phyloP scores from a whole-genome alignment of 306 rosid genomes.

The Medicago lupulina region DNA sequence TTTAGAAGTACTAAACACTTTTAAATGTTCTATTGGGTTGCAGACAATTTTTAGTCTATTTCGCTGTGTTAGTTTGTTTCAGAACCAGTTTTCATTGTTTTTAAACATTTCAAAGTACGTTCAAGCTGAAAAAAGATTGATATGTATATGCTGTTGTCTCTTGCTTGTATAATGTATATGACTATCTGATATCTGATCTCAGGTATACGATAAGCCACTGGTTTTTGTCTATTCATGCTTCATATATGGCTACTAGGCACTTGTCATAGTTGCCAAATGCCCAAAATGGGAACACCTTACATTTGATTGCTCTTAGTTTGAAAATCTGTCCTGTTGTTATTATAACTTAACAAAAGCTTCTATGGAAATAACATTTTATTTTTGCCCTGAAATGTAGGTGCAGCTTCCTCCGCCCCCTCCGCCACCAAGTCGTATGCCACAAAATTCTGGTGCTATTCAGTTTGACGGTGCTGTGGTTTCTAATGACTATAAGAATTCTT shows the following conservation, averaged over 20 bases:
- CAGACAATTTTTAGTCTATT: slow-evolving; percentile 2
- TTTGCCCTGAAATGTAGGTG: slow-evolving; percentile 56
- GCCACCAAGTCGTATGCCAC: slow-evolving; percentile 77
- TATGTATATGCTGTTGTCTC: slow-evolving; percentile 11
- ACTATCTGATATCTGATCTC: background rate
- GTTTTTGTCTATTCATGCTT: slow-evolving; percentile 24
- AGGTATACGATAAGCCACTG: background rate
- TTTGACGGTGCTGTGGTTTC: slow-evolving; percentile 62
- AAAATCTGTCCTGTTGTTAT: background rate
- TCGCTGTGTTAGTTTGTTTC: slow-evolving; percentile 11
- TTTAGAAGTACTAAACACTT: background rate
- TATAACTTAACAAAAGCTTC: slow-evolving; percentile 22
- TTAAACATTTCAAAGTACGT: slow-evolving; percentile 18
- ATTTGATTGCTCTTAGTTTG: slow-evolving; percentile 23
- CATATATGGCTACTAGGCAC: slow-evolving; percentile 16
- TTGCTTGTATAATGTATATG: slow-evolving; percentile 7
- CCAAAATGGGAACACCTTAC: slow-evolving; percentile 14
- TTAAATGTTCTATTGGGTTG: background rate
- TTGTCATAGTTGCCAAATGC: slow-evolving; percentile 8
- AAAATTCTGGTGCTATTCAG: slow-evolving; percentile 57
- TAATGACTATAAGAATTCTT: slow-evolving; percentile 54
- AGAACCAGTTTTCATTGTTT: slow-evolving; percentile 19
- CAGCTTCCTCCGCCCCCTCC: slow-evolving; percentile 95
- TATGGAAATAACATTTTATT: slow-evolving; percentile 35
- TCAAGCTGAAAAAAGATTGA: slow-evolving; percentile 6